Evolutionary conservation across 2,329 filamentous ascomycete species (phyloP), one percentile per base, ranked within the genome.

Genomic region (Pochonia chlamydosporia): DNA sequence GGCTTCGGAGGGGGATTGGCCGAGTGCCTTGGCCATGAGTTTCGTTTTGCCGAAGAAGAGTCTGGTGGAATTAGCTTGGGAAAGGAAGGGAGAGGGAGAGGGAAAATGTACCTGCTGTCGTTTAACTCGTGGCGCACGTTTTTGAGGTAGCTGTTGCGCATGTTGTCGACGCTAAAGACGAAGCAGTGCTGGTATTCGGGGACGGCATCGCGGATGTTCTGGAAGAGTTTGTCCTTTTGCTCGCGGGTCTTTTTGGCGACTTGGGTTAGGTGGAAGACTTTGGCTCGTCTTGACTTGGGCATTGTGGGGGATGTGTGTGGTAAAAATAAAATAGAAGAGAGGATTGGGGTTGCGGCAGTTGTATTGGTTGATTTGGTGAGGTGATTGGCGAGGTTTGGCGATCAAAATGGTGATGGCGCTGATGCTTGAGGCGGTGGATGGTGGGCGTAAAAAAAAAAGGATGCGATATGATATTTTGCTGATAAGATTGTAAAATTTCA

Each of bases 21-120:
- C 93, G 23, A 99, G 85, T 48, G 93, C 91, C 71, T 93, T 92
- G 59, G 88, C 84, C 90, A 97, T 97, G 68, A 99, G 91, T 73
- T 97, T 97, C 50, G 92, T 97, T 76, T 97, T 99, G 72, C 92
- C 93, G 71, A 96, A 97, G 82, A 97, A 97, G 66, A 99, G 75
- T 59, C 91, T 93, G 18, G 13, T 10, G n/a, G 8, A 36, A 16
- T 42, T n/a, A 25, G 33, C 42, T 33, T 43, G 30, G 31, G 40
- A 24, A 18, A 43, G 16, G 18, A 23, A 41, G 40, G 30, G 23
- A 21, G 20, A 37, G 30, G 35, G 20, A 8, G 16, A 41, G 33
- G 28, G 49, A 28, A 39, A 68, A 76, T 87, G 87, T 18, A 46
- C 44, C 44, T 50, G 46, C 49, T 35, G 72, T 96, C 90, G 43